These are phyloP conservation scores for Avicennia marina DNA, from an alignment of 257 asterid species.

Conservation along the genomic window DNA sequence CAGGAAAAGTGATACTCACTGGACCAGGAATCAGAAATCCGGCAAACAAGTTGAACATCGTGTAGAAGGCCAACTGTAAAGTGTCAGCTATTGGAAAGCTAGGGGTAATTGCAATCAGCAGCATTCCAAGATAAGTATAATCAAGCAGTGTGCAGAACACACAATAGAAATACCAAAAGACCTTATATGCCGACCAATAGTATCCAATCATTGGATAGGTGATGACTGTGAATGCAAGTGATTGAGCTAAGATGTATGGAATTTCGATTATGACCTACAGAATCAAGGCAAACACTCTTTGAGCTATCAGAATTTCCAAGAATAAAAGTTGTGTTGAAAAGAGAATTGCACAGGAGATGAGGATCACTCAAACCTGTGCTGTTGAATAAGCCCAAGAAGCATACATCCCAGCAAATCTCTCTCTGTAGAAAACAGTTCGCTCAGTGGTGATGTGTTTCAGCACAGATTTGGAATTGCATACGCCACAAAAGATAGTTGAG, in stretches of 20 bases:
- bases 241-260: conserved; percentile 42
- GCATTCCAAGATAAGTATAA: conserved; percentile 54
- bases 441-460: conserved; percentile 42
- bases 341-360: neutral
- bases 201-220: conserved; percentile 68
- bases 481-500: conserved; percentile 40
- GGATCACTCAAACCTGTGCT: conserved; percentile 37
- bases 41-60: conserved; percentile 46
- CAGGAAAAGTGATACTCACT: conserved; percentile 23
- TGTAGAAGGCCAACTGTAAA: conserved; percentile 43
- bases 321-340: too few species aligned
- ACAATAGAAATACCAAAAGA: conserved; percentile 42
- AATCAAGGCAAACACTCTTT: neutral
- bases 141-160: conserved; percentile 44
- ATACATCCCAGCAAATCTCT: conserved; percentile 59
- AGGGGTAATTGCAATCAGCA: conserved; percentile 49
- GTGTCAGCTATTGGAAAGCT: conserved; percentile 49
- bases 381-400: conserved; percentile 57
- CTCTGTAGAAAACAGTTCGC: conserved; percentile 47
- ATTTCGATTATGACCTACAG: conserved; percentile 46
- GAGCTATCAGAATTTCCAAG: neutral
- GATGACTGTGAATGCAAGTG: conserved; percentile 37
- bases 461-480: conserved; percentile 36
- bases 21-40: conserved; percentile 54
- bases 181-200: conserved; percentile 39